These are phyloP conservation scores for Dimocarpus longan DNA, from an alignment of 345 rosid species.

Conservation along the genomic window DNA sequence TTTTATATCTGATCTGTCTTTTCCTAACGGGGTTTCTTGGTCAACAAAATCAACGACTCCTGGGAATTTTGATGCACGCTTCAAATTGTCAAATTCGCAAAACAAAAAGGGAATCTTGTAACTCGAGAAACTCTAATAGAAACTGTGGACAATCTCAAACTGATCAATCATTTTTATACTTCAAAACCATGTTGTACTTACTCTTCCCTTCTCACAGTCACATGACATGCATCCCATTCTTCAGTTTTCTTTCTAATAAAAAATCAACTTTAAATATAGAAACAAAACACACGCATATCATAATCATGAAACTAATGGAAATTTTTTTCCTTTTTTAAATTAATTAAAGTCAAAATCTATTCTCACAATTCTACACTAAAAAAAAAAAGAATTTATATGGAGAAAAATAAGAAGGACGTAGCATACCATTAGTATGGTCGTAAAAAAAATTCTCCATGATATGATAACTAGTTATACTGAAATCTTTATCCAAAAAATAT, in stretches of 20 bases:
- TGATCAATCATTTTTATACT: slow-evolving; percentile 4
- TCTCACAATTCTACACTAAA: not conserved
- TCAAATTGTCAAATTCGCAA: slow-evolving; percentile 9
- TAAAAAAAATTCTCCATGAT: no score
- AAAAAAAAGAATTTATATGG: not conserved
- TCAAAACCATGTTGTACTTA: not conserved
- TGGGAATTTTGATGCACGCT: slow-evolving; percentile 7
- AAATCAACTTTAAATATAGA: not conserved
- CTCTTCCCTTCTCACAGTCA: not conserved
- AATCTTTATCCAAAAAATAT: no score
- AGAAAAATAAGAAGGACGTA: no score
- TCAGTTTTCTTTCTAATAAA: not conserved
- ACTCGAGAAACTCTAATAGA: not conserved
- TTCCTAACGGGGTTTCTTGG: not conserved
- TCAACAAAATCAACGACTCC: slow-evolving; percentile 10
- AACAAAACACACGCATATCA: not conserved
- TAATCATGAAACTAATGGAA: slow-evolving; percentile 1
- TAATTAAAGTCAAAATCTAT: not conserved
- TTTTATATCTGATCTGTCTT: not conserved
- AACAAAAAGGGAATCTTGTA: slow-evolving; percentile 4
- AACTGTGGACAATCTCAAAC: not conserved
- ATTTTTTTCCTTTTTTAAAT: not conserved
- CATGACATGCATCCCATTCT: slow-evolving; percentile 20
- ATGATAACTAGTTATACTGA: no score
- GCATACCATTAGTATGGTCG: no score